phyloP scores from a whole-genome alignment of 257 asterid genomes.

The Solanum raphanifolium region DNA sequence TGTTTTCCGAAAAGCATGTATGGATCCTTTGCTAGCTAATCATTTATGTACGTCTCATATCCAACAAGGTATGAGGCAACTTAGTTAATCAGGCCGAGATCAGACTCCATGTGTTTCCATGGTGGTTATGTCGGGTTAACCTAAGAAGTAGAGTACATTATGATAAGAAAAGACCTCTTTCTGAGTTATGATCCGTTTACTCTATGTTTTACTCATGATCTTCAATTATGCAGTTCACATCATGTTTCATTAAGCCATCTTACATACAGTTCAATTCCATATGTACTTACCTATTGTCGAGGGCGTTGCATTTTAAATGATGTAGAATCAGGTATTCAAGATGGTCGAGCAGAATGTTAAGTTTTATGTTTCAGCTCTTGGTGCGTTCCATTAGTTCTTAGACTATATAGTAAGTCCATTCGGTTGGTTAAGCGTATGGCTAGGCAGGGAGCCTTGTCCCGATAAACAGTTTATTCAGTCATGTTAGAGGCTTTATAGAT shows the following conservation, averaged over 20 bases:
- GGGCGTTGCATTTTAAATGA: background rate
- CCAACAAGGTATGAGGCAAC: background rate
- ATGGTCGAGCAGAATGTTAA: background rate
- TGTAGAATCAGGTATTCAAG: background rate
- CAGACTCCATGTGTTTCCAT: background rate
- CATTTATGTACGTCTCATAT: background rate
- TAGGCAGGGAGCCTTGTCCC: background rate
- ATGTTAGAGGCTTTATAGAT: background rate
- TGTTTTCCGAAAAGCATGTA: background rate
- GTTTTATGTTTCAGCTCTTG: background rate
- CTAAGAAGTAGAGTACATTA: background rate
- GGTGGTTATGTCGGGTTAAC: background rate
- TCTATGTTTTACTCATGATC: background rate
- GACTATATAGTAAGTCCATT: background rate
- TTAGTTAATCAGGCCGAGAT: background rate
- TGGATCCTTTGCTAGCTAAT: background rate
- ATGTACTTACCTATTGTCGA: background rate
- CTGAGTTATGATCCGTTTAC: background rate
- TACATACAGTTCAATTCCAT: background rate
- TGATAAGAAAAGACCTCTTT: background rate
- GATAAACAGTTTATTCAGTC: background rate
- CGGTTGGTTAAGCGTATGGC: background rate
- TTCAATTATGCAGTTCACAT: background rate
- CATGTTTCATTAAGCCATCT: background rate
- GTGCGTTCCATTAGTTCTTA: background rate